Conservation (phyloP, 2,329 filamentous ascomycete genomes). For the Neonectria punicea region DNA sequence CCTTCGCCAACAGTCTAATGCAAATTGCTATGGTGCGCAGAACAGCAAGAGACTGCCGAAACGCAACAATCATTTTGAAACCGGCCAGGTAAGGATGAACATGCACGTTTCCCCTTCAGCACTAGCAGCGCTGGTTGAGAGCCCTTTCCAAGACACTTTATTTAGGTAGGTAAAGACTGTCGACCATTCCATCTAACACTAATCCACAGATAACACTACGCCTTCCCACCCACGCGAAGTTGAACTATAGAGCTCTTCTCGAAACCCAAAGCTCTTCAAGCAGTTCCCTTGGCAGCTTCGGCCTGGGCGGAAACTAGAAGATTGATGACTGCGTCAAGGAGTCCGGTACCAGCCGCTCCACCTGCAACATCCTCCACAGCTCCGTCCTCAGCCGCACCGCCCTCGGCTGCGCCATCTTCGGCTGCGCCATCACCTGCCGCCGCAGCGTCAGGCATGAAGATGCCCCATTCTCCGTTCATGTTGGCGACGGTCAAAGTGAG, state of each 20-base stretch:
- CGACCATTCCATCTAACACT: neutral
- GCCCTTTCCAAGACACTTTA: neutral
- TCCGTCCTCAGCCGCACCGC: neutral
- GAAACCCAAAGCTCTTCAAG: neutral
- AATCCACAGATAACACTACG: neutral
- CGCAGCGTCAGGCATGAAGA: slow-evolving; percentile 41
- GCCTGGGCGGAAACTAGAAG: neutral
- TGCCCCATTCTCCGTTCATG: slow-evolving; percentile 48
- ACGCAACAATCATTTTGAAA: too few species aligned
- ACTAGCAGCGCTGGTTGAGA: neutral
- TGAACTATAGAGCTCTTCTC: neutral
- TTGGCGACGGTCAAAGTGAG: slow-evolving; percentile 44
- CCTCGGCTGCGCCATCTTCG: neutral
- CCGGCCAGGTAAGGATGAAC: too few species aligned
- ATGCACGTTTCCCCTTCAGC: neutral
- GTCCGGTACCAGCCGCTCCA: neutral
- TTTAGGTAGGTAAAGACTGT: neutral
- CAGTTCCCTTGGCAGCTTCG: neutral
- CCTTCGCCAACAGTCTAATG: too few species aligned
- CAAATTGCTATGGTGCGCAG: too few species aligned
- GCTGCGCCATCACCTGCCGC: slow-evolving; percentile 13
- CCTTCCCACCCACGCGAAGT: neutral
- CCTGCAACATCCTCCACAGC: neutral
- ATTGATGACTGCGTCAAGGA: neutral
- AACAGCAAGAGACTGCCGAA: too few species aligned